Percentiles rank a stretch among this genome's conserved stretches.
phyloP scores from a whole-genome alignment of 2,329 filamentous ascomycete genomes.

The Fusarium zealandicum region DNA sequence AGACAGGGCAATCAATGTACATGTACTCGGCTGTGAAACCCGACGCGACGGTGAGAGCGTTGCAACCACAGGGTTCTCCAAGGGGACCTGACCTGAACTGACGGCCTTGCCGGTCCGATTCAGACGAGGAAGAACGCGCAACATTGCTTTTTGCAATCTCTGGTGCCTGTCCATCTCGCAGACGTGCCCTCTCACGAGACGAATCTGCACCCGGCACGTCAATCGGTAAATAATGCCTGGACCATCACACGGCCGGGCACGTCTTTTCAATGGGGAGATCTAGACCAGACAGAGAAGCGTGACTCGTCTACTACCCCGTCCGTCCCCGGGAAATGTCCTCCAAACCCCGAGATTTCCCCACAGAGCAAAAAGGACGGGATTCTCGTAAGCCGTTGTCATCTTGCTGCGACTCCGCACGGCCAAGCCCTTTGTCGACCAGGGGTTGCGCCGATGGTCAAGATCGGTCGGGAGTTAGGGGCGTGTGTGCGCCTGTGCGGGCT shows the following conservation, averaged over 20 bases:
- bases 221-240: too few species aligned
- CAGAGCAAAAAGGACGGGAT: not conserved
- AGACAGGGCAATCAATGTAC: too few species aligned
- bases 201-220: too few species aligned
- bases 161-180: slow-evolving; percentile 13
- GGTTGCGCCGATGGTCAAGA: slow-evolving; percentile 10
- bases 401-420: slow-evolving; percentile 1
- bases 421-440: slow-evolving; percentile 12
- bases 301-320: slow-evolving; percentile 9
- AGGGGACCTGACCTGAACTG: too few species aligned
- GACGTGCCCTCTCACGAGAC: not conserved
- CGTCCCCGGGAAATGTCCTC: slow-evolving; percentile 19
- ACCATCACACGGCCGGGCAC: too few species aligned
- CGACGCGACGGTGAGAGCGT: slow-evolving; percentile 2
- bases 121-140: not conserved
- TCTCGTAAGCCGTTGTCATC: slow-evolving; percentile 2
- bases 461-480: slow-evolving; percentile 5
- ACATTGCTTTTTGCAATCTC: slow-evolving; percentile 14
- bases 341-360: slow-evolving; percentile 37
- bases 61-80: not conserved
- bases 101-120: slow-evolving; percentile 4
- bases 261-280: not conserved
- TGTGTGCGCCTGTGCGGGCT: not conserved
- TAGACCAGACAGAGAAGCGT: slow-evolving; percentile 7
- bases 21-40: slow-evolving; percentile 5